Evolutionary conservation across 345 rosid genomes (phyloP).

Genomic region (Eucalyptus viminalis): DNA sequence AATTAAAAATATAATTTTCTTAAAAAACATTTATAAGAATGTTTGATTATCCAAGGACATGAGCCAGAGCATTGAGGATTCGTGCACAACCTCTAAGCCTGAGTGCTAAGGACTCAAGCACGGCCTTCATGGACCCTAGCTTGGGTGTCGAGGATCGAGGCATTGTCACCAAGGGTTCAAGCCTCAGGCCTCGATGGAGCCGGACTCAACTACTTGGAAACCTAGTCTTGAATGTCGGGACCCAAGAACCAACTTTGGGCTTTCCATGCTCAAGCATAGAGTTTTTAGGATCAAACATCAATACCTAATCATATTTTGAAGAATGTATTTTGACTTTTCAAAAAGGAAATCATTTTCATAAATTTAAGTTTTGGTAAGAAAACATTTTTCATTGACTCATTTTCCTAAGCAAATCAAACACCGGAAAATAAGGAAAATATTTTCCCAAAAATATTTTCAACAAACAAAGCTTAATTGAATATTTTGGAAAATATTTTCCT

Average conservation of each 20-base stretch:
- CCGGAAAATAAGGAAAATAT: too few species aligned
- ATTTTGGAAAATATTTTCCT: not conserved
- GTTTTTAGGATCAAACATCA: fast-evolving
- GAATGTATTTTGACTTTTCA: not conserved
- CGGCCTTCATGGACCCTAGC: not conserved
- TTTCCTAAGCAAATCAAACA: not conserved
- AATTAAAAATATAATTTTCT: too few species aligned
- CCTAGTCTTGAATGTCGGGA: not conserved
- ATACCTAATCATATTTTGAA: not conserved
- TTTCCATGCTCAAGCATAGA: too few species aligned
- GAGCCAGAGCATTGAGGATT: not conserved
- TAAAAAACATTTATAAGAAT: too few species aligned
- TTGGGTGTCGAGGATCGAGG: not conserved
- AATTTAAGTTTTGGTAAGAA: too few species aligned
- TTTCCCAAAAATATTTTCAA: not conserved
- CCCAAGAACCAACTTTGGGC: not conserved
- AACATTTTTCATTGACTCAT: not conserved
- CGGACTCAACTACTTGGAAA: not conserved
- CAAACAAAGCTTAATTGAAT: not conserved
- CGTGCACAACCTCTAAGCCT: not conserved
- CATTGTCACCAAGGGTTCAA: not conserved
- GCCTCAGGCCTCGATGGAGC: not conserved
- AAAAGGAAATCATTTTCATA: too few species aligned
- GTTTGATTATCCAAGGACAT: too few species aligned
- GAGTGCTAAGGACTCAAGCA: not conserved